These are phyloP conservation scores for Parmelia sp. DNA, from an alignment of 495 filamentous ascomycete genomes.

Conservation along the genomic window DNA sequence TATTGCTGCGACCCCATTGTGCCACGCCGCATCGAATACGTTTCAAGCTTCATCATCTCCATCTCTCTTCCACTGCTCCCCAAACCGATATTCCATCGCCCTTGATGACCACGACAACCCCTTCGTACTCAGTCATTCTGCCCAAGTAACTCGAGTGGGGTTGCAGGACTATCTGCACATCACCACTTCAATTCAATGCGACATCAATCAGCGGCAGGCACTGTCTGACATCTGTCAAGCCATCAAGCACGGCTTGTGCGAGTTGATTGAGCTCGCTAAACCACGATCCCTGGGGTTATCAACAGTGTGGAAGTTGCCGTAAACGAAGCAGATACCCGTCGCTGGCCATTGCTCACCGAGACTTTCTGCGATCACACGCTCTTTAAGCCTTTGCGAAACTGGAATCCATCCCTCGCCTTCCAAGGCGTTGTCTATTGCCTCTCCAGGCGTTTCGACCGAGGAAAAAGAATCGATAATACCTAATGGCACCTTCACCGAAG, in stretches of 20 bases:
- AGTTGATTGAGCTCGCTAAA: background rate
- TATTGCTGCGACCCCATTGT: constrained; percentile 7
- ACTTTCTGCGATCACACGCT: constrained; percentile 10
- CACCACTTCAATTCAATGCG: background rate
- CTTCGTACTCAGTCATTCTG: background rate
- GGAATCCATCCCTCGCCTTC: constrained; percentile 5
- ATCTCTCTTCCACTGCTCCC: constrained; percentile 4
- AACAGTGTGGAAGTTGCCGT: background rate
- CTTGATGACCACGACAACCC: constrained; percentile 11
- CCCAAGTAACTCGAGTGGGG: background rate
- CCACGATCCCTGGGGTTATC: background rate
- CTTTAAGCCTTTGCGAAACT: background rate
- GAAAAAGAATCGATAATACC: constrained; percentile 30
- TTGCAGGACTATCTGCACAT: background rate
- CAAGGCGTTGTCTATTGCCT: background rate
- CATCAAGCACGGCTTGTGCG: background rate
- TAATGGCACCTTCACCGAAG: constrained; percentile 80
- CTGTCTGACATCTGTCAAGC: background rate
- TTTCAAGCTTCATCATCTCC: constrained; percentile 14
- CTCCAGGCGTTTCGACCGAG: constrained; percentile 4
- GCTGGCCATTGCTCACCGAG: background rate
- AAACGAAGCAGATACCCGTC: background rate
- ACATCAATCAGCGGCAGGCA: constrained; percentile 2
- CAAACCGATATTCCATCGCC: background rate
- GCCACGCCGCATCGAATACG: constrained; percentile 15